phyloP scores from a whole-genome alignment of 177 flowering plant genomes.

The Vitis hybrid region DNA sequence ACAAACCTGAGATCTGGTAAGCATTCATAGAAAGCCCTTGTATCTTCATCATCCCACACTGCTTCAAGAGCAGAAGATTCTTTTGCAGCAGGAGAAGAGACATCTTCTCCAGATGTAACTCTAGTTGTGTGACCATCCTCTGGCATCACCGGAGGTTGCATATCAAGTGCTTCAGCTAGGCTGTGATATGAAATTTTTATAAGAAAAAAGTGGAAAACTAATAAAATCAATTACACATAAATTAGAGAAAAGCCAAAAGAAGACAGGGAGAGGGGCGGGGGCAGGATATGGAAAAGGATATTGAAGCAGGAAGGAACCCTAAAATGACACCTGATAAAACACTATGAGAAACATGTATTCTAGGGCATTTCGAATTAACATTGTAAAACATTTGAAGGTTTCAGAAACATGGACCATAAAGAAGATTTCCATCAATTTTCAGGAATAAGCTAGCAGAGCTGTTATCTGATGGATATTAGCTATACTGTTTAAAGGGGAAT shows the following conservation, averaged over 20 bases:
- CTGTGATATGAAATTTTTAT: conserved; percentile 31
- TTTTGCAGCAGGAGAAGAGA: conserved; percentile 64
- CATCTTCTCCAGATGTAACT: conserved; percentile 81
- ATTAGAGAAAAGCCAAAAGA: neutral
- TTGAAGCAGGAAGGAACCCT: too few species aligned
- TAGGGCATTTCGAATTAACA: too few species aligned
- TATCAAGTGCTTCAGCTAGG: conserved; percentile 95
- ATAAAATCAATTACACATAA: neutral
- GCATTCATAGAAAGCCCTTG: conserved; percentile 91
- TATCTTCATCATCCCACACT: conserved; percentile 98
- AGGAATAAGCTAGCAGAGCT: too few species aligned
- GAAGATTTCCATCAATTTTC: too few species aligned
- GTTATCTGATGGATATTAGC: too few species aligned
- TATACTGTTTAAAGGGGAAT: too few species aligned
- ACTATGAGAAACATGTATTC: too few species aligned
- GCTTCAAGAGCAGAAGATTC: conserved; percentile 75
- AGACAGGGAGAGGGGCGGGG: neutral
- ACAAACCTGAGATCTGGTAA: conserved; percentile 94
- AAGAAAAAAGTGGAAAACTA: neutral
- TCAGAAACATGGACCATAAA: too few species aligned
- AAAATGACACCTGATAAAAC: too few species aligned
- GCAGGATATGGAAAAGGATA: too few species aligned
- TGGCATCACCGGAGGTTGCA: conserved; percentile 97
- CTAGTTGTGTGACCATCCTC: conserved; percentile 96
- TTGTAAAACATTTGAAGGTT: too few species aligned